Evolutionary conservation across 2,329 filamentous ascomycete species (phyloP).

Genomic region (Xylaria sp.): DNA sequence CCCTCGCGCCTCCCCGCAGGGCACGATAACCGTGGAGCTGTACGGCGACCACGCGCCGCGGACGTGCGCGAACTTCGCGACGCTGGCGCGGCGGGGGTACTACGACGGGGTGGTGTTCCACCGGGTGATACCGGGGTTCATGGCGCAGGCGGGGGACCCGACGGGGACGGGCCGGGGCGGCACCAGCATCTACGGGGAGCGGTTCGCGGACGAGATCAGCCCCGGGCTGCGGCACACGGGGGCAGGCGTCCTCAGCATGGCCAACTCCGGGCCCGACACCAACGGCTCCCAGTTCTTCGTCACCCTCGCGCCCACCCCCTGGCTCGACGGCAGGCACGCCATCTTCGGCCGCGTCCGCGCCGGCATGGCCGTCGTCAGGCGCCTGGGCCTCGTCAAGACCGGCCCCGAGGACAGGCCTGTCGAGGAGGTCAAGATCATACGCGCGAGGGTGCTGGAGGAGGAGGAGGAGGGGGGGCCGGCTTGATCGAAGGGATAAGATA

Average conservation of each 20-base stretch:
- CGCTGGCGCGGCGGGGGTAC: constrained; percentile 80
- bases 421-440: constrained; percentile 80
- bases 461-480: constrained; percentile 39
- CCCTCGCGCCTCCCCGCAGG: constrained; percentile 52
- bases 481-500: not conserved
- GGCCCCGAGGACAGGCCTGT: constrained; percentile 77
- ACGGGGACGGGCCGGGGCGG: constrained; percentile 92
- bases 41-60: constrained; percentile 88
- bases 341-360: constrained; percentile 90
- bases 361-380: constrained; percentile 81
- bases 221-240: constrained; percentile 84
- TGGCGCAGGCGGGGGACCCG: constrained; percentile 93
- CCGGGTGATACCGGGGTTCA: constrained; percentile 93
- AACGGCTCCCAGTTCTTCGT: constrained; percentile 98
- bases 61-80: constrained; percentile 85
- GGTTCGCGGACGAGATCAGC: constrained; percentile 90
- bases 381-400: constrained; percentile 87
- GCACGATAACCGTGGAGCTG: constrained; percentile 83
- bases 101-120: constrained; percentile 88
- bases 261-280: constrained; percentile 88
- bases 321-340: constrained; percentile 96
- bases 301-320: constrained; percentile 90
- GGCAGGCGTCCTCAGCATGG: constrained; percentile 94
- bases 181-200: constrained; percentile 85
- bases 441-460: constrained; percentile 69